Percentiles rank a stretch among this genome's conserved stretches.
These are phyloP conservation scores for Alternaria postmessia DNA, from an alignment of 2,329 filamentous ascomycete genomes.

Conservation along the genomic window DNA sequence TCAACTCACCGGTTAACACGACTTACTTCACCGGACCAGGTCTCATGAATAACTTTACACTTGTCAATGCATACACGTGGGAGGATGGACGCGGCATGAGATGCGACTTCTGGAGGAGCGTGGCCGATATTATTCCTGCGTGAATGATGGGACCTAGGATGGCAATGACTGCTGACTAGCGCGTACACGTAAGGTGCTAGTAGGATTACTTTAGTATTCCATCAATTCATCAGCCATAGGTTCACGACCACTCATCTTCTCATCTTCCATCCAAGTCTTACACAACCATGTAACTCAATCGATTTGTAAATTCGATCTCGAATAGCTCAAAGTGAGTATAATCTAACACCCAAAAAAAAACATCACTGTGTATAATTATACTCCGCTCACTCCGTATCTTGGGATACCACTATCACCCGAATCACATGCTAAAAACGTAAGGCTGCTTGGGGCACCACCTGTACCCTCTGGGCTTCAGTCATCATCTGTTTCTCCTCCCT, in stretches of 20 bases:
- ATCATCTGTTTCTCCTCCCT: neutral
- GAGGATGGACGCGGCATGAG: constrained; percentile 19
- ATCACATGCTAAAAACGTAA: neutral
- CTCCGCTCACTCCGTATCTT: neutral
- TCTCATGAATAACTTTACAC: constrained; percentile 11
- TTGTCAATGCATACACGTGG: constrained; percentile 23
- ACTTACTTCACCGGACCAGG: constrained; percentile 18
- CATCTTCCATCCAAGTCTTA: neutral
- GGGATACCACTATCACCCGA: neutral
- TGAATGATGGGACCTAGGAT: neutral
- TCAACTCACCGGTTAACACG: neutral
- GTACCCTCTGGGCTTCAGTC: neutral
- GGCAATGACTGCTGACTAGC: neutral
- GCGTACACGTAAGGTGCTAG: neutral
- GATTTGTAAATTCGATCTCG: neutral
- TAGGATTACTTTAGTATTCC: neutral
- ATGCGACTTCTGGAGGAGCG: constrained; percentile 22
- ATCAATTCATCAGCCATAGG: neutral
- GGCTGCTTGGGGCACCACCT: neutral
- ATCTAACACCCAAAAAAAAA: neutral
- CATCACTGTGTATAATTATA: neutral
- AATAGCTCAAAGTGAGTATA: neutral
- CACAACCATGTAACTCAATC: neutral
- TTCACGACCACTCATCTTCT: neutral
- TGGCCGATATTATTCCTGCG: constrained; percentile 10